A percentile compares a stretch with the other conserved stretches of the same genome.
Evolutionary conservation across 306 rosid species (phyloP).

Genomic region (Quercus mongolica): DNA sequence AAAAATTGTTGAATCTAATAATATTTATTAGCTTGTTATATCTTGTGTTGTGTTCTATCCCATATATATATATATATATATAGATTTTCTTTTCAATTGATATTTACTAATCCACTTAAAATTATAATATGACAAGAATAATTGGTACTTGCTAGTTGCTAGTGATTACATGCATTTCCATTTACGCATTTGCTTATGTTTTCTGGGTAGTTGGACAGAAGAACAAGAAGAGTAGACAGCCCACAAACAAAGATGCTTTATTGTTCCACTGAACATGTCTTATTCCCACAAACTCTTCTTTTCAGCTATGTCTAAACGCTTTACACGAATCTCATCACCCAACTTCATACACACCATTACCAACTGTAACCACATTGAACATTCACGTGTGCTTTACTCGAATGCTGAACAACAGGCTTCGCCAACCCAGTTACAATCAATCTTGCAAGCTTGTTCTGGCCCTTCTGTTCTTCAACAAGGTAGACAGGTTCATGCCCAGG

Average conservation of each 20-base stretch:
- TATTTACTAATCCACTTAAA: too few species aligned
- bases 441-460: slow-evolving; percentile 46
- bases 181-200: too few species aligned
- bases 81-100: too few species aligned
- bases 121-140: too few species aligned
- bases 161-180: too few species aligned
- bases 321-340: neutral
- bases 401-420: slow-evolving; percentile 27
- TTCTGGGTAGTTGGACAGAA: neutral
- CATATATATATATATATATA: too few species aligned
- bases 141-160: too few species aligned
- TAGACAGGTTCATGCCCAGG: slow-evolving; percentile 59
- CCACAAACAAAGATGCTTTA: neutral
- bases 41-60: too few species aligned
- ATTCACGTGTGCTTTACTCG: neutral
- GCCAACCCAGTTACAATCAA: slow-evolving; percentile 31
- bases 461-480: slow-evolving; percentile 49
- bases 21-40: too few species aligned
- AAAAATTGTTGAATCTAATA: too few species aligned
- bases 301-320: neutral
- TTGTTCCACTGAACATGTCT: neutral
- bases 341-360: slow-evolving; percentile 22
- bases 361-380: slow-evolving; percentile 16
- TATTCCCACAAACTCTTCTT: neutral
- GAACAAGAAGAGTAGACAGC: neutral